Conservation (phyloP, 768 basidiomycete genomes). For the Postia placenta region DNA sequence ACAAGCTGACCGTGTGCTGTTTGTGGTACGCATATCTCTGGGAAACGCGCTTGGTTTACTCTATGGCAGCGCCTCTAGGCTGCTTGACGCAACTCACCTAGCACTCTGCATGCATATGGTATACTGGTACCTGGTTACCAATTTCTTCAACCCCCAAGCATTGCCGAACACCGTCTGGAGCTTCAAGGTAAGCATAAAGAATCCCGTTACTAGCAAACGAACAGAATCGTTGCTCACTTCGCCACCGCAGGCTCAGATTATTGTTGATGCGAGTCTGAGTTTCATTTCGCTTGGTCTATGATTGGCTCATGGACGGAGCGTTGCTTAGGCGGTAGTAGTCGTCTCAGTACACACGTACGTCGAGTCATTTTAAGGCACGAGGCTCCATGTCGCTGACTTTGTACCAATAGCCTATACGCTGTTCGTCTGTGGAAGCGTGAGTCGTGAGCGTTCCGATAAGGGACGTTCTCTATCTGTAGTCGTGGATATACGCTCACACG, state of each 20-base stretch:
- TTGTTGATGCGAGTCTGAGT: constrained; percentile 11
- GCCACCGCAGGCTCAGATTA: constrained; percentile 11
- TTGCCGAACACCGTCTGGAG: constrained; percentile 14
- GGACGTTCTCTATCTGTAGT: neutral
- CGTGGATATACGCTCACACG: neutral
- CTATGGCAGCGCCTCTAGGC: constrained; percentile 5
- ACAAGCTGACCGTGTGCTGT: constrained; percentile 14
- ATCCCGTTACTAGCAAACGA: neutral
- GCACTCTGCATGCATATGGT: constrained; percentile 15
- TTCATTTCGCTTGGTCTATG: neutral
- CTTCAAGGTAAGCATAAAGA: constrained; percentile 10
- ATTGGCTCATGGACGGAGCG: too few relatives aligned
- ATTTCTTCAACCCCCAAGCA: constrained; percentile 10
- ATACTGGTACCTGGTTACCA: constrained; percentile 16
- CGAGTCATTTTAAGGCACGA: neutral
- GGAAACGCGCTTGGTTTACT: neutral
- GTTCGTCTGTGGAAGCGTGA: constrained; percentile 14
- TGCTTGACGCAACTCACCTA: constrained; percentile 15
- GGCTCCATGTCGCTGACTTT: neutral
- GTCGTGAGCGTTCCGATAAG: neutral
- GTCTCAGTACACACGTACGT: constrained; percentile 16
- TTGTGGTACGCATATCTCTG: constrained; percentile 8
- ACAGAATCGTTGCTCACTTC: neutral
- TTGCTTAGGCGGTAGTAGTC: constrained; percentile 13
- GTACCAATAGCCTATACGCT: constrained; percentile 12